Percentiles rank a stretch among this genome's conserved stretches.
Conservation (phyloP, 2,329 filamentous ascomycete species). For the Fusarium pseudoanthophilum region DNA sequence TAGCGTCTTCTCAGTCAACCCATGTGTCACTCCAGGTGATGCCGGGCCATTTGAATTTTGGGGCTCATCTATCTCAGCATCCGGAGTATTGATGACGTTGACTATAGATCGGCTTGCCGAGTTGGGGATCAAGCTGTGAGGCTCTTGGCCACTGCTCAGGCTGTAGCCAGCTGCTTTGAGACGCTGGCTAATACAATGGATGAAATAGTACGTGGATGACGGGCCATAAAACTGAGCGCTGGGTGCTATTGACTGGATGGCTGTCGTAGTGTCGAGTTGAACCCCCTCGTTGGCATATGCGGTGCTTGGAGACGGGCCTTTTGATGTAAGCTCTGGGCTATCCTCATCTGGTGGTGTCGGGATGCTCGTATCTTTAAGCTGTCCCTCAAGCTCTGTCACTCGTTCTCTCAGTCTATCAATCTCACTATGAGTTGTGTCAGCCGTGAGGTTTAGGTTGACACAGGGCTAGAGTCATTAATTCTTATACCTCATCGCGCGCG, state of each 20-base stretch:
- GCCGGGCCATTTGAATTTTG: accelerated
- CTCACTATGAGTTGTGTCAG: not conserved
- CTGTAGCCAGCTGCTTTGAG: accelerated
- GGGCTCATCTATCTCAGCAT: not conserved
- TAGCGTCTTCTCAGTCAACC: not conserved
- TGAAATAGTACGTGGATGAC: not conserved
- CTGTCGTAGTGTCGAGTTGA: not conserved
- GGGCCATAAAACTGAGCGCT: not conserved
- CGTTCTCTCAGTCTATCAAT: not conserved
- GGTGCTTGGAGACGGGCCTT: accelerated
- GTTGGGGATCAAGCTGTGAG: not conserved
- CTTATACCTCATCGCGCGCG: not conserved
- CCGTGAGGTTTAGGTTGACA: too few species aligned
- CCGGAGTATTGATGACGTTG: not conserved
- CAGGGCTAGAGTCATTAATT: not conserved
- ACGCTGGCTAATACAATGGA: not conserved
- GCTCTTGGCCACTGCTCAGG: too few species aligned
- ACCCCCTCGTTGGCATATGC: not conserved
- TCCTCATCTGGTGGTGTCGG: accelerated
- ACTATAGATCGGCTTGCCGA: not conserved
- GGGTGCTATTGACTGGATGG: accelerated
- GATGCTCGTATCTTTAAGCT: not conserved
- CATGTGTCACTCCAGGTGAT: accelerated
- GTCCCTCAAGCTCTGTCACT: not conserved
- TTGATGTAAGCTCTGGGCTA: accelerated